Evolutionary conservation across 805 yeast genomes (phyloP), one percentile per base, ranked within the genome.

Genomic region (Hanseniaspora mollemarum): DNA sequence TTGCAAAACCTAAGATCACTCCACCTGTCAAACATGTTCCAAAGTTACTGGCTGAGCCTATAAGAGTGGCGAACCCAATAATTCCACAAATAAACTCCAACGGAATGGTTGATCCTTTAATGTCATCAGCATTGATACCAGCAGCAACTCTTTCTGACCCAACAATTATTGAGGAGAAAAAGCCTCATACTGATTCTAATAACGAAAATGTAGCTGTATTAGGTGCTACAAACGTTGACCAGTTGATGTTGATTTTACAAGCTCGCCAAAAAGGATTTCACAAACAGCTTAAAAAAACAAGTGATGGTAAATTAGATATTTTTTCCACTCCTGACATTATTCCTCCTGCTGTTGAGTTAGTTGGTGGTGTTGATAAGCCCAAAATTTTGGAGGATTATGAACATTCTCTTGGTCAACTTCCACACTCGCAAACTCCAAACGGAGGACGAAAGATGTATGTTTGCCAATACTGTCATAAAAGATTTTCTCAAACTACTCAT

Each of bases 221-320:
- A 5, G 95, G 95, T 1, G 87, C 88, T 3, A 88, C 95, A 0
- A 84, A 84, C 60, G 85, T 88, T 25, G 97, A 88, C 66, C 94
- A 83, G 59, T 69, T 88, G 59, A 87, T 88, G 96, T 71, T 88
- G 44, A 84, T 87, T 35, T 83, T 88, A 49, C 95, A 88, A 64
- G 94, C 95, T 0, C 73, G 94, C 46, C 83, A 82, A 54, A 82
- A 83, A 56, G 84, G 88, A 8, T 71, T 81, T 24, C 77, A 76
- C n/a, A 75, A 78, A 10, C 75, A 72, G 43, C 80, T 83, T 38
- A 71, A 73, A 44, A 80, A 78, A 54, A 76, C 81, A 1, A 75
- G 76, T 8, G 88, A 82, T 63, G 94, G 94, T 1, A 75, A 80
- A 33, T 72, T 81, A 26, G 60, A 80, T 49, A 49, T 65, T 9